Percentiles rank a stretch among this genome's conserved stretches.
These are phyloP conservation scores for Candida tetrigidarum DNA, from an alignment of 1,139 yeast species.

Conservation along the genomic window DNA sequence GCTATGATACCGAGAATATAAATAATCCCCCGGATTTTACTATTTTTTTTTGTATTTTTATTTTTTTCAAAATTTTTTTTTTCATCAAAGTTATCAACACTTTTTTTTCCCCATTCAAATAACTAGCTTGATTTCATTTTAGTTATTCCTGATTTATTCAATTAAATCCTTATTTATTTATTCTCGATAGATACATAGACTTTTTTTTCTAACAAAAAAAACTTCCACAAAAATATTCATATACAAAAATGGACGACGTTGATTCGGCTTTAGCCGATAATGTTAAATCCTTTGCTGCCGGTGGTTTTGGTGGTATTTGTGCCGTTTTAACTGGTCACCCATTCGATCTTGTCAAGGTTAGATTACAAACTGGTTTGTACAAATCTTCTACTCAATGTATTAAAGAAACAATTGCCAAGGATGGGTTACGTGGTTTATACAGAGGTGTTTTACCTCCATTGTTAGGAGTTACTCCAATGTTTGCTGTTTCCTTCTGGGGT, in stretches of 20 bases:
- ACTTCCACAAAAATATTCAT: too few relatives aligned
- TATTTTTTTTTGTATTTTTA: neutral
- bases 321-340: constrained; percentile 86
- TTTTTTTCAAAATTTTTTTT: neutral
- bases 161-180: neutral
- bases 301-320: constrained; percentile 69
- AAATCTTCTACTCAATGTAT: constrained; percentile 68
- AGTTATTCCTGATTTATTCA: neutral
- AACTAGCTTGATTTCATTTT: constrained; percentile 1
- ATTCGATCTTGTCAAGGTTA: constrained; percentile 89
- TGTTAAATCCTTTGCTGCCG: constrained; percentile 84
- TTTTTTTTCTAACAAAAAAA: too few relatives aligned
- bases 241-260: constrained; percentile 44
- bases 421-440: constrained; percentile 81
- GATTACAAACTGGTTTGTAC: constrained; percentile 80
- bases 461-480: constrained; percentile 96
- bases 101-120: neutral
- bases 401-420: constrained; percentile 66
- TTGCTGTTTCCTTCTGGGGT: constrained; percentile 99
- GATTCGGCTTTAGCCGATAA: constrained; percentile 53
- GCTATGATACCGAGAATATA: neutral
- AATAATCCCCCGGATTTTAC: constrained; percentile 5
- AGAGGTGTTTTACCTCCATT: constrained; percentile 90
- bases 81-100: neutral
- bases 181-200: constrained; percentile 6